phyloP scores from a whole-genome alignment of 139 green algal genomes.

The Klebsormidium nitens region DNA sequence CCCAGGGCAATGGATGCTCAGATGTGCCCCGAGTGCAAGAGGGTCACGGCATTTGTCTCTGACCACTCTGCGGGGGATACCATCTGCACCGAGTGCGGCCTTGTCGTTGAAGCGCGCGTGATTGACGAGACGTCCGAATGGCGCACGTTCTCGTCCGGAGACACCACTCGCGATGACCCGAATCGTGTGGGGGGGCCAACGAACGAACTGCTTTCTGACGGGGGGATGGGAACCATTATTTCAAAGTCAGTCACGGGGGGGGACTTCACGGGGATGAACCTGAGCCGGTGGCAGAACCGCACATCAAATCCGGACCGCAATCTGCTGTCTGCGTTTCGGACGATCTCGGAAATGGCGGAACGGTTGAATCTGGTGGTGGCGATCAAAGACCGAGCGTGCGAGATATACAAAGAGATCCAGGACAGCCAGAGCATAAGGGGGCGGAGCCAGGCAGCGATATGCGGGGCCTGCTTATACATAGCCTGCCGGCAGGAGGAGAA shows the following conservation, averaged over 20 bases:
- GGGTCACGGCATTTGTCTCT: conserved; percentile 18
- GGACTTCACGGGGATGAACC: background rate
- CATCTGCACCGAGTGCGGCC: conserved; percentile 58
- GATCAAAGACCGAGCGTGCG: conserved; percentile 35
- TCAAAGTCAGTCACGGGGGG: conserved; percentile 3
- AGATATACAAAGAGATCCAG: conserved; percentile 56
- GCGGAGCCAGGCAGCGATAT: conserved; percentile 57
- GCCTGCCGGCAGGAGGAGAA: conserved; percentile 68
- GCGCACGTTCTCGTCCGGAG: conserved; percentile 93
- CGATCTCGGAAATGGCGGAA: conserved; percentile 36
- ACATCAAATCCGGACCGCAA: conserved; percentile 49
- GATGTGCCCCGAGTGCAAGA: conserved; percentile 41
- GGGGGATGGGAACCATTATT: conserved; percentile 76
- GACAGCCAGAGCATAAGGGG: conserved; percentile 55
- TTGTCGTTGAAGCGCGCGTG: conserved; percentile 76
- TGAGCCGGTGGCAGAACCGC: conserved; percentile 51
- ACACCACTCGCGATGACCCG: conserved; percentile 28
- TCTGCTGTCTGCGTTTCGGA: conserved; percentile 49
- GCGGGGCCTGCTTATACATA: conserved; percentile 77
- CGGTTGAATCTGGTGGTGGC: conserved; percentile 15
- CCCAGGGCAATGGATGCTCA: conserved; percentile 17
- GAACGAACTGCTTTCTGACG: conserved; percentile 75
- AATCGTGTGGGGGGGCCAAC: conserved; percentile 57
- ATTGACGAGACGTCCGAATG: conserved; percentile 94
- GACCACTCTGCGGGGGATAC: conserved; percentile 39